Conservation (phyloP, 2,329 filamentous ascomycete genomes). For the Phaeosphaeria sp. region DNA sequence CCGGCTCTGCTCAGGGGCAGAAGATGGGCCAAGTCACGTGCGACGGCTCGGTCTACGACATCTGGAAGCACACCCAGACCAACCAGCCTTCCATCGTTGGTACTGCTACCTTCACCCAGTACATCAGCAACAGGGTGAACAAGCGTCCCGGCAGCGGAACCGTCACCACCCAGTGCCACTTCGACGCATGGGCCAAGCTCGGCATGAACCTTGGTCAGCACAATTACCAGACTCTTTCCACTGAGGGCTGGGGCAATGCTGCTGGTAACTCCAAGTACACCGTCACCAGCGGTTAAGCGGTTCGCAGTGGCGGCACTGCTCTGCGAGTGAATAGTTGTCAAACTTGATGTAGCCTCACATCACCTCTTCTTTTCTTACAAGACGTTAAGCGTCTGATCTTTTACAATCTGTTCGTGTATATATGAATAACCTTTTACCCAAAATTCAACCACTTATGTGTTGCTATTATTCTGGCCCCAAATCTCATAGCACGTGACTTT, state of each 20-base stretch:
- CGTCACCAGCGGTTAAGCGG: conserved; percentile 20
- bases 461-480: not conserved
- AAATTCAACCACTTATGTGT: not conserved
- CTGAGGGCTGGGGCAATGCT: conserved; percentile 39
- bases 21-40: conserved; percentile 35
- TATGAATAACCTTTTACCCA: not conserved
- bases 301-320: not conserved
- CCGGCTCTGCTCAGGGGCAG: conserved; percentile 34
- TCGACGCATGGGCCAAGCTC: conserved; percentile 36
- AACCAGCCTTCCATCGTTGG: conserved; percentile 58
- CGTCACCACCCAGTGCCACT: conserved; percentile 39
- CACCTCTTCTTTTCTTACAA: not conserved
- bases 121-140: conserved; percentile 47
- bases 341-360: not conserved
- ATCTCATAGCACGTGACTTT: too few relatives aligned
- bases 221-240: conserved; percentile 39
- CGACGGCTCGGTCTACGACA: conserved; percentile 40
- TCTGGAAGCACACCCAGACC: conserved; percentile 39
- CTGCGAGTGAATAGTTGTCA: not conserved
- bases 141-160: conserved; percentile 39
- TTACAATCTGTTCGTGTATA: not conserved
- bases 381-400: not conserved
- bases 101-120: conserved; percentile 59
- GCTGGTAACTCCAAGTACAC: conserved; percentile 38
- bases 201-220: conserved; percentile 35